Evolutionary conservation across 495 filamentous ascomycete species (phyloP).

Genomic region (Endocarpon pusillum): DNA sequence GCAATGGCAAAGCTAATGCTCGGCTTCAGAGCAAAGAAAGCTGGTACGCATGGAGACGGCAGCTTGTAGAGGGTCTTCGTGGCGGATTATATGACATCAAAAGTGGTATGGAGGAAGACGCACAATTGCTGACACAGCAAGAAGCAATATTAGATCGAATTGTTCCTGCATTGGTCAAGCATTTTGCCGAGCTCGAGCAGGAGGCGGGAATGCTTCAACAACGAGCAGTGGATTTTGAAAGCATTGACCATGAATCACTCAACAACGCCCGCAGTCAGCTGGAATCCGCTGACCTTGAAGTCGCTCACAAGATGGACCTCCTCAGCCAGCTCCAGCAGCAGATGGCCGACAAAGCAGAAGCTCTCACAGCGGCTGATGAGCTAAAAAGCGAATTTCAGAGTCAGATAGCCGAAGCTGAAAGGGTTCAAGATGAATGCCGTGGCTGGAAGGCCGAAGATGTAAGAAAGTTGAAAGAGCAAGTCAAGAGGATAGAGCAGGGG

Average conservation of each 20-base stretch:
- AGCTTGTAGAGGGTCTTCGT: conserved; percentile 67
- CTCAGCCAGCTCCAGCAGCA: conserved; percentile 46
- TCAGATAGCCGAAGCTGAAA: conserved; percentile 72
- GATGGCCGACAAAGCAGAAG: conserved; percentile 42
- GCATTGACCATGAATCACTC: conserved; percentile 63
- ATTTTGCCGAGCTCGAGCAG: conserved; percentile 37
- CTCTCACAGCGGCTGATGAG: conserved; percentile 39
- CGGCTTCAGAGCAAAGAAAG: conserved; percentile 76
- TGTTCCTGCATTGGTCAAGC: conserved; percentile 45
- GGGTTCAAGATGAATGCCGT: conserved; percentile 66
- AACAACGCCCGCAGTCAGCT: conserved; percentile 47
- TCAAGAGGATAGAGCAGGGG: conserved; percentile 46
- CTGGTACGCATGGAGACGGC: conserved; percentile 97
- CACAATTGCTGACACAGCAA: conserved; percentile 45
- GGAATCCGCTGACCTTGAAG: conserved; percentile 41
- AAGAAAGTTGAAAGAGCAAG: conserved; percentile 51
- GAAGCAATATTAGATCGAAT: conserved; percentile 44
- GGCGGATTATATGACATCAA: conserved; percentile 57
- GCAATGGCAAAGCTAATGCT: conserved; percentile 86
- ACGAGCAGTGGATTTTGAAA: conserved; percentile 57
- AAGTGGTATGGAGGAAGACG: conserved; percentile 62
- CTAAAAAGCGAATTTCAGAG: conserved; percentile 48
- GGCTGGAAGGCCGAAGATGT: conserved; percentile 79
- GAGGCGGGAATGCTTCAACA: conserved; percentile 50
- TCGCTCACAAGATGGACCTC: conserved; percentile 46